Evolutionary conservation across 1,284 basidiomycete species (phyloP), one percentile per base, ranked within the genome.

Genomic region (Sporisorium iseilematis-ciliati): DNA sequence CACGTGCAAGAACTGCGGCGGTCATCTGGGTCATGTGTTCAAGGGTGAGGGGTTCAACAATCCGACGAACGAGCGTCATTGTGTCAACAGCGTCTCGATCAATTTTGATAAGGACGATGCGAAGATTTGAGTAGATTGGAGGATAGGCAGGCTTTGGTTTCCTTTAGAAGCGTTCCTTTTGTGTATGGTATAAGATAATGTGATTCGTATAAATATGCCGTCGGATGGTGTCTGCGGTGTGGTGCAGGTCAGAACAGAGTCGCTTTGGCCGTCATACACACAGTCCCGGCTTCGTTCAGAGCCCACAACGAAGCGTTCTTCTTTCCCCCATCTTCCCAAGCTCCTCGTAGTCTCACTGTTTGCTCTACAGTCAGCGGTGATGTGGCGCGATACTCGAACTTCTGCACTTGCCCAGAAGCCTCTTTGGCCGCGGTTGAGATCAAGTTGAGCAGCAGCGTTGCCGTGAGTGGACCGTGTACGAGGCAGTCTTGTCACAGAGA

Each of bases 11-110:
- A 80, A 82, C 46, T 96, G 94, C 77, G 93, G 93, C 14, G 93
- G 94, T 2, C 95, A 97, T 84, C 88, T 97, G 12, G 95, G 95
- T 2, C 95, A 97, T 82, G 92, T 97, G 55, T 97, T 97, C 88
- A 92, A 88, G 78, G 95, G 94, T 33, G 94, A 97, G 86, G 91
- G 92, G 3, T 87, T 86, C 63, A 58, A 74, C 4, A 84, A 84
- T 12, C 80, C 83, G 91, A 92, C 90, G 42, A 90, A 94, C 79
- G 92, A 94, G 83, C 68, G 80, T 11, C 80, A 82, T 41, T 82
- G 80, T 50, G 94, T 96, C 58, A 96, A 96, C 84, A 95, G 93
- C 8, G 86, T 96, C 77, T 95, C 93, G 5, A 86, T 96, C 57
- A 92, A 88, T 63, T 95, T 96, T 86, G 86, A 88, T 43, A 89